Evolutionary conservation across 495 filamentous ascomycete genomes (phyloP), one percentile per base, ranked within the genome.

Genomic region (Niebla homalea): DNA sequence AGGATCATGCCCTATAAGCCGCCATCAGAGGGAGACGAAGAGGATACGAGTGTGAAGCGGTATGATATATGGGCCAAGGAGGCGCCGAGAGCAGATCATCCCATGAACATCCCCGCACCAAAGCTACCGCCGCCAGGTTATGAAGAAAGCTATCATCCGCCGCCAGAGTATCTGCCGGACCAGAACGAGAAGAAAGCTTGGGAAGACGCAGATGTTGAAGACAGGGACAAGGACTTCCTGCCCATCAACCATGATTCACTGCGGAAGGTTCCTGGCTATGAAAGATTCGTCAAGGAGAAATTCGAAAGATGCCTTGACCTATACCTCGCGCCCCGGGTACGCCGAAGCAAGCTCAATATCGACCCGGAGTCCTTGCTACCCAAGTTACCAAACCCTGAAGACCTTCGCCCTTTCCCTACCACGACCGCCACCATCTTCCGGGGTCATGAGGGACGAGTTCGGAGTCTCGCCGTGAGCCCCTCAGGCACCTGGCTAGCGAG

Each of bases 1-100:
- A 80, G 88, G 26, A 98, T 98, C 49, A 70, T 94, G 54, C 92
- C 92, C 16, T 94, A 92, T 67, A 87, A 84, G 62, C 79, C 88
- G 1, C 85, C 84, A 12, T 72, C 79, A 55, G 84, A 90, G 60
- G 75, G 78, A 43, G 78, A 85, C 50, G 78, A 83, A 53, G 77
- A 83, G 57, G 74, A 85, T 26, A 70, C 82, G 7, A 76, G 83
- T 48, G 61, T 85, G 22, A 78, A 83, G 50, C 80, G 81, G 45
- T 96, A 92, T 59, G 92, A 98, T 62, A 74, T 98, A 54, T 98
- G 92, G 92, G 86, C 89, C 18, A 83, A 96, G 60, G 89, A 97
- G 65, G 76, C 77, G 48, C 75, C 87, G 32, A 76, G 82, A 48
- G 75, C 81, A n/a, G 84, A 90, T 46, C 87, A 96, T 61, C 69